phyloP scores from a whole-genome alignment of 805 yeast genomes.

The Sugiyamaella floridensis region DNA sequence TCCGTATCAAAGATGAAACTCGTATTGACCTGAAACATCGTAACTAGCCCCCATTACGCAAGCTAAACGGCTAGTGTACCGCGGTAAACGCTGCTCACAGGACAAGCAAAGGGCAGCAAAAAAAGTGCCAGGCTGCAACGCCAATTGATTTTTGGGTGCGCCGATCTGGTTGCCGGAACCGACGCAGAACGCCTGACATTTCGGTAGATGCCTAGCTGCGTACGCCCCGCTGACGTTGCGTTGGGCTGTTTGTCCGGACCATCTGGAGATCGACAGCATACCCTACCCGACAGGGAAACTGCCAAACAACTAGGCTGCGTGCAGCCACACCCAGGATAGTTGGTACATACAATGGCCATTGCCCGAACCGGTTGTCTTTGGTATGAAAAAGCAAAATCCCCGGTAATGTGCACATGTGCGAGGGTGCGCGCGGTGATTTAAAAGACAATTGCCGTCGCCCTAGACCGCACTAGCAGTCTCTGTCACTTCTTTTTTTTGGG shows the following conservation, averaged over 20 bases:
- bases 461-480: background rate
- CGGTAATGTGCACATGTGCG: background rate
- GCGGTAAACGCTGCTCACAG: too few species aligned
- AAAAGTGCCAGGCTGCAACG: too few species aligned
- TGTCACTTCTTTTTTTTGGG: too few species aligned
- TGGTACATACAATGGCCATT: background rate
- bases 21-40: too few species aligned
- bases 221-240: background rate
- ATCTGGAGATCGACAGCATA: background rate
- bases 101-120: too few species aligned
- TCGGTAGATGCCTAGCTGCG: too few species aligned
- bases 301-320: background rate
- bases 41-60: too few species aligned
- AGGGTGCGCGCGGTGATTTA: background rate
- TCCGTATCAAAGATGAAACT: too few species aligned
- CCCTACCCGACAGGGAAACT: background rate
- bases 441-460: background rate
- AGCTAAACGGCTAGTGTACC: too few species aligned
- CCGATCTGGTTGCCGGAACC: too few species aligned
- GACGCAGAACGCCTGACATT: too few species aligned
- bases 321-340: background rate
- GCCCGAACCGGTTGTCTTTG: background rate
- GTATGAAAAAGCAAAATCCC: background rate
- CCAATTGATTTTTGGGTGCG: too few species aligned
- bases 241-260: background rate